A percentile compares a stretch with the other conserved stretches of the same genome.
Conservation (phyloP, 345 rosid genomes). For the Zanthoxylum bungeanum region DNA sequence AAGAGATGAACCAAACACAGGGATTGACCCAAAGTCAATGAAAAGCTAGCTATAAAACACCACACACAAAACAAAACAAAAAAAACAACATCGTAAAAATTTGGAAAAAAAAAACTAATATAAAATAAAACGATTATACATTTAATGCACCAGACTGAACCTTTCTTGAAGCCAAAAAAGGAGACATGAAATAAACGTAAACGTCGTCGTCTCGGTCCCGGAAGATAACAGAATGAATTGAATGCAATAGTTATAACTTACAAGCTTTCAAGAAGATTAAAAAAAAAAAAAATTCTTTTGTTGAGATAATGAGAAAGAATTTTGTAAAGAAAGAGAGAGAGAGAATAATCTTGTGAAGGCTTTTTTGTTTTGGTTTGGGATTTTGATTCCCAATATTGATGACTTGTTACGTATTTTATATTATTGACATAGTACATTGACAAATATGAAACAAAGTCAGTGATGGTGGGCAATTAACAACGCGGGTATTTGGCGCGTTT, state of each 20-base stretch:
- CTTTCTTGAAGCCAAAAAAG: background rate
- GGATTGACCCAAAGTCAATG: background rate
- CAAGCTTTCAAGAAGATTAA: no score
- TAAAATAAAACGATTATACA: background rate
- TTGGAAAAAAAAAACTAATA: no score
- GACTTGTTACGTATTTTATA: no score
- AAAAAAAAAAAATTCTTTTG: no score
- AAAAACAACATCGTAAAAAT: background rate
- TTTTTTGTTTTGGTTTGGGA: no score
- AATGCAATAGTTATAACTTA: background rate
- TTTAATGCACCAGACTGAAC: background rate
- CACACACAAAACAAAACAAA: no score
- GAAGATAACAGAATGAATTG: background rate
- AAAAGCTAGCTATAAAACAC: no score
- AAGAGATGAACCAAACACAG: background rate
- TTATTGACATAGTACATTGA: background rate
- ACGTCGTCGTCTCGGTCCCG: background rate
- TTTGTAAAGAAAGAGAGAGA: background rate
- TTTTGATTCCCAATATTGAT: background rate
- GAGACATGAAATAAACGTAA: background rate
- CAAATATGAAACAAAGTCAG: background rate
- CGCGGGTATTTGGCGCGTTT: background rate
- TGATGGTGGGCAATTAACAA: background rate
- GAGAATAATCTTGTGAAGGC: no score
- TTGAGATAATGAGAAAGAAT: background rate